These are phyloP conservation scores for Penicillium sp. DNA, from an alignment of 2,329 filamentous ascomycete genomes.

Conservation along the genomic window DNA sequence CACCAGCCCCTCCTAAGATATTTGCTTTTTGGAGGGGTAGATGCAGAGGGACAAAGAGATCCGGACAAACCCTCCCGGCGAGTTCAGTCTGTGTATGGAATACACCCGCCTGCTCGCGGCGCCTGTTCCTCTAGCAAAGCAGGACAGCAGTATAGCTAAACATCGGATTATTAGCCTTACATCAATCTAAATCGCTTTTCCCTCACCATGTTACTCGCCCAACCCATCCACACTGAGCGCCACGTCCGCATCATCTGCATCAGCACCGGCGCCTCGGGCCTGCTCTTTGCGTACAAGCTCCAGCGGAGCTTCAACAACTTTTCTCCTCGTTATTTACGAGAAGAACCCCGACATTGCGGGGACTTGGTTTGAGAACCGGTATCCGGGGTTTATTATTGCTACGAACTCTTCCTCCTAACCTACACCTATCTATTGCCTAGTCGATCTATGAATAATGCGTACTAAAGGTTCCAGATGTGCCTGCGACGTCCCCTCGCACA, in stretches of 20 bases:
- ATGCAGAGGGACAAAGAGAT: not conserved
- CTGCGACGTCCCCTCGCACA: constrained; percentile 18
- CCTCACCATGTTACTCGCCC: constrained; percentile 8
- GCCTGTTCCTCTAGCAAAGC: not conserved
- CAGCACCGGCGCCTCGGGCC: constrained; percentile 13
- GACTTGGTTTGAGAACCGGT: constrained; percentile 21
- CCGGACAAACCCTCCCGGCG: not conserved
- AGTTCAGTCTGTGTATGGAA: not conserved
- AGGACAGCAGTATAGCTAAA: no score
- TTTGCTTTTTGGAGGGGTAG: not conserved
- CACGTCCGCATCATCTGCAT: constrained; percentile 17
- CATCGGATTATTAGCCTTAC: no score
- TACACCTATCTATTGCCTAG: not conserved
- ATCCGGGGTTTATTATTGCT: no score
- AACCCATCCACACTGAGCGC: constrained; percentile 11
- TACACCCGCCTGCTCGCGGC: not conserved
- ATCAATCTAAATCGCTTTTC: no score
- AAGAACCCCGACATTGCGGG: constrained; percentile 17
- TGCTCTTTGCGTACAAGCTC: constrained; percentile 14
- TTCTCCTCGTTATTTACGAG: constrained; percentile 11
- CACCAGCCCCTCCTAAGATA: not conserved
- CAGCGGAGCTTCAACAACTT: constrained; percentile 7
- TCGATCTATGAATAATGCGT: not conserved
- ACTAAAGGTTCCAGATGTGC: not conserved
- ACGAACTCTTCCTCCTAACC: no score